Evolutionary conservation across 2,329 filamentous ascomycete species (phyloP), one percentile per base, ranked within the genome.

Genomic region (Phaeosphaeriaceae sp.): DNA sequence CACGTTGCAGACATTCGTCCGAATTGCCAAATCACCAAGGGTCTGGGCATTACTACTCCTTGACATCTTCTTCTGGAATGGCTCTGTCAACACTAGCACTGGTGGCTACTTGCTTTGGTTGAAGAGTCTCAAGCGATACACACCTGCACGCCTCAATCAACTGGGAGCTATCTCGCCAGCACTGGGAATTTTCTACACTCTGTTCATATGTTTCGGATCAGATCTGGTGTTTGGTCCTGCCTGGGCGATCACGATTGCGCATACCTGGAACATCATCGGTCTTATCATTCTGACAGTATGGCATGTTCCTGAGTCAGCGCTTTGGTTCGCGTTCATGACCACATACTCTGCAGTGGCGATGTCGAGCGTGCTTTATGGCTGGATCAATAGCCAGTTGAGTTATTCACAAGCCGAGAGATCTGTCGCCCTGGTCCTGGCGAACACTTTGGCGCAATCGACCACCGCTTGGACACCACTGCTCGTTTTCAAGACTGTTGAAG

Each of bases 21-120:
- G 64, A 49, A 58, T 69, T 20, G 61, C 57, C 19, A 68, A 63
- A 44, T 81, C 78, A 40, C 80, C 78, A 63, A 81, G 81, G 17
- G 81, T 87, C 50, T 88, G 82, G 78, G 73, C 79, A 0, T 71
- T 88, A 10, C 72, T 86, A 0, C 58, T 83, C 1, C 76, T 85
- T 27, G 82, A 85, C 48, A 77, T 85, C 5, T 76, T 88, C 22
- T 88, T 88, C 72, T 88, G 84, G 83, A 86, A 87, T 57, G 78
- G 80, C 5, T 72, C 80, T n/a, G 58, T 69, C 60, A 81, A 84
- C 48, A 81, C 79, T 1, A 78, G 70, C 7, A 76, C 80, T 1
- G 85, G 83, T 1, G 81, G 79, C 0, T 88, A 84, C 57, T 68
- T 87, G 2, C 77, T 88, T 0, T 88, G 85, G 85, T 74, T 88